phyloP scores from a whole-genome alignment of 2,329 filamentous ascomycete genomes.

The Ilyonectria robusta region DNA sequence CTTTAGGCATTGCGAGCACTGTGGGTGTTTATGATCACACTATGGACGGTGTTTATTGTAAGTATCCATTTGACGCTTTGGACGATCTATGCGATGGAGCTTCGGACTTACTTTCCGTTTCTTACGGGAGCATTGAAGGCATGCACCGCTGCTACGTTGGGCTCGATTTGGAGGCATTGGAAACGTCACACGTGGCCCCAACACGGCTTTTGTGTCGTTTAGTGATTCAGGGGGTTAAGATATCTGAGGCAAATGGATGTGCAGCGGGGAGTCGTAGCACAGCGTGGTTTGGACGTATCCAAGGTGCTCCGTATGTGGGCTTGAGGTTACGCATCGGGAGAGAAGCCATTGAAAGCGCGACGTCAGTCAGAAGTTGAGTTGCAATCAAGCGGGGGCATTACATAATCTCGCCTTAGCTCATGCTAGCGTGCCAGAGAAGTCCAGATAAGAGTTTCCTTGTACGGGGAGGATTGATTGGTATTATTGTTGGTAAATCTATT shows the following conservation, averaged over 20 bases:
- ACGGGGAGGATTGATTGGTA: no score
- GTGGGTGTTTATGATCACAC: slow-evolving; percentile 36
- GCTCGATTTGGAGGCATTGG: slow-evolving; percentile 1
- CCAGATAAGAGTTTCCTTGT: no score
- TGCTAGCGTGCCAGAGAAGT: no score
- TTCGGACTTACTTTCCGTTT: slow-evolving; percentile 30
- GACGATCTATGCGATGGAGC: background rate
- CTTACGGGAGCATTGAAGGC: slow-evolving; percentile 29
- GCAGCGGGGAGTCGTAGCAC: no score
- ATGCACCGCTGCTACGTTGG: slow-evolving; percentile 26
- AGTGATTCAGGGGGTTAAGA: background rate
- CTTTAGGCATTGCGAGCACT: slow-evolving; percentile 32
- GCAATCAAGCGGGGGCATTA: slow-evolving; percentile 1
- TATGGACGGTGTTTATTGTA: background rate
- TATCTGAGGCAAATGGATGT: background rate
- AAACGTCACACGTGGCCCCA: slow-evolving; percentile 1
- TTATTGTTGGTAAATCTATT: no score
- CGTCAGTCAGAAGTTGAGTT: background rate
- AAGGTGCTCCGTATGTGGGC: background rate
- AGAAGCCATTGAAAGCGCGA: background rate
- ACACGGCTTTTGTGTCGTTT: background rate
- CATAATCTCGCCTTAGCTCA: background rate
- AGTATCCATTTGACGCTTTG: background rate
- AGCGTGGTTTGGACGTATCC: no score
- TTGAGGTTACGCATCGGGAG: background rate